Conservation (phyloP, 139 green algal species). For the Ettlia oleoabundans region DNA sequence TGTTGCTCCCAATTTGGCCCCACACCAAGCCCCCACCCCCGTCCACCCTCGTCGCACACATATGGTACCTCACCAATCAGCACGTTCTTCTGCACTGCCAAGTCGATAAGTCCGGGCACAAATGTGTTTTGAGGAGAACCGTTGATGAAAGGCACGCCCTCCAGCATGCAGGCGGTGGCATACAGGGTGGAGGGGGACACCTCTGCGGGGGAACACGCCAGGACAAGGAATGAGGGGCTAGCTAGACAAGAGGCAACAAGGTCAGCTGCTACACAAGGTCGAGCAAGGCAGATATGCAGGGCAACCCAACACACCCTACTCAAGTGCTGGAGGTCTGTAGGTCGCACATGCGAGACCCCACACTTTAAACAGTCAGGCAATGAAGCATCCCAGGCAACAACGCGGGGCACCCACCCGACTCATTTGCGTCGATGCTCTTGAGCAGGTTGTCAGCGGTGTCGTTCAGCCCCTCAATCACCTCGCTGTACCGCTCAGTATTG, state of each 20-base stretch:
- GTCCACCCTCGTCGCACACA: no score
- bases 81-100: constrained; percentile 77
- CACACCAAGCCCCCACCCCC: no score
- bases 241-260: not conserved
- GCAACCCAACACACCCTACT: no score
- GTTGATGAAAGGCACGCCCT: constrained; percentile 98
- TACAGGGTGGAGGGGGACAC: constrained; percentile 97
- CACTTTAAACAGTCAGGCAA: no score
- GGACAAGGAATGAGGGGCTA: not conserved
- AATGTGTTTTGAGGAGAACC: constrained; percentile 98
- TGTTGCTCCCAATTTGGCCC: no score
- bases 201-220: constrained; percentile 52
- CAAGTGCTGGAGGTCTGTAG: no score
- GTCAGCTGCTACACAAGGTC: not conserved
- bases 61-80: constrained; percentile 92
- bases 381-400: no score
- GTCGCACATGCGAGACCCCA: no score
- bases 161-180: constrained; percentile 89
- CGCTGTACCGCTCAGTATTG: constrained; percentile 98
- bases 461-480: constrained; percentile 91
- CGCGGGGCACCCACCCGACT: constrained; percentile 48
- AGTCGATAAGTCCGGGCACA: constrained; percentile 88
- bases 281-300: no score
- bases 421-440: constrained; percentile 78
- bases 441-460: constrained; percentile 96